Percentiles rank a stretch among this genome's conserved stretches.
phyloP scores from a whole-genome alignment of 768 basidiomycete species.

The Kwoniella sp. region DNA sequence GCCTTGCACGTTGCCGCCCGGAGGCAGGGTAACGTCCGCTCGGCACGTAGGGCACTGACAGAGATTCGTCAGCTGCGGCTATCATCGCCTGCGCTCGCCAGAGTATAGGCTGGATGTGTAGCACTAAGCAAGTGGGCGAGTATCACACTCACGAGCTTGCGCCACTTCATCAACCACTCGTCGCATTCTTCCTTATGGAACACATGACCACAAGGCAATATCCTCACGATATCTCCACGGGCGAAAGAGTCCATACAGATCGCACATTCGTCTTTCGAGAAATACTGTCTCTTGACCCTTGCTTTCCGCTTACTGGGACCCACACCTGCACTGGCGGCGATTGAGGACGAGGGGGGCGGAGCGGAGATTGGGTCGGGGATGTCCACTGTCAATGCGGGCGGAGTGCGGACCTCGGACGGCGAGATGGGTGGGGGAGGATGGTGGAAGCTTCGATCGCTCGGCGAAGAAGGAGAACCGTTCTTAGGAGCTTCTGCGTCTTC shows the following conservation, averaged over 20 bases:
- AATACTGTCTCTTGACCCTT: constrained; percentile 65
- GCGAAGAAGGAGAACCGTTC: constrained; percentile 1
- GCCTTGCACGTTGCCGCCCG: constrained; percentile 23
- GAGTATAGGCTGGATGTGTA: no score
- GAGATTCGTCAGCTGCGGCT: constrained; percentile 9
- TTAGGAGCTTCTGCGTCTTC: not conserved
- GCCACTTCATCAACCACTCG: constrained; percentile 86
- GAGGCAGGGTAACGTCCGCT: constrained; percentile 73
- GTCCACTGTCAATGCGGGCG: constrained; percentile 15
- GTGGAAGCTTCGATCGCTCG: not conserved
- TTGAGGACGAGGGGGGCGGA: not conserved
- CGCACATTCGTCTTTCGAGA: constrained; percentile 80
- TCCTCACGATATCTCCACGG: constrained; percentile 84
- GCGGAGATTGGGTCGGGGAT: constrained; percentile 3
- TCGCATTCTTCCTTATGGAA: constrained; percentile 91
- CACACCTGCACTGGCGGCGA: not conserved
- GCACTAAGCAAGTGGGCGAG: not conserved
- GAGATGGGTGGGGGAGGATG: constrained; percentile 35
- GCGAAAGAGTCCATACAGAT: constrained; percentile 88
- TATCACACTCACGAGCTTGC: constrained; percentile 75
- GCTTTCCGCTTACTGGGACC: constrained; percentile 20
- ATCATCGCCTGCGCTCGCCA: not conserved
- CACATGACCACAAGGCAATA: constrained; percentile 90
- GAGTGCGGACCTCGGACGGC: constrained; percentile 26
- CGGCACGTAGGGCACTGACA: constrained; percentile 87